Percentiles rank a stretch among this genome's conserved stretches.
These are phyloP conservation scores for Ogataea ramenticola DNA, from an alignment of 805 yeast genomes.

Conservation along the genomic window DNA sequence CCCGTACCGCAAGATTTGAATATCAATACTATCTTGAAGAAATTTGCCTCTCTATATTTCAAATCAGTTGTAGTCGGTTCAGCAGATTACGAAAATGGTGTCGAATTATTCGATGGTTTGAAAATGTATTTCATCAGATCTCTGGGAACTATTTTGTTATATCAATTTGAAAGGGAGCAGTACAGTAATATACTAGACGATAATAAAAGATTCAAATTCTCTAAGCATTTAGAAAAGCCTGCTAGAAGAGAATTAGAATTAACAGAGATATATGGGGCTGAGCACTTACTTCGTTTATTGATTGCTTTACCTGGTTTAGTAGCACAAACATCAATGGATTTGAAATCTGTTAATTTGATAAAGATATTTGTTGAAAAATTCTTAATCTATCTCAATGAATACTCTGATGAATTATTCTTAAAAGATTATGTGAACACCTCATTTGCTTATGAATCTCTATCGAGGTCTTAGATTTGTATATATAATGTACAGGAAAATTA, in stretches of 20 bases:
- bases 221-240: too few species aligned
- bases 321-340: conserved; percentile 73
- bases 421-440: conserved; percentile 43
- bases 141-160: conserved; percentile 60
- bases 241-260: background rate
- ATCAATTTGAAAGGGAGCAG: conserved; percentile 74
- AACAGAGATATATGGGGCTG: conserved; percentile 60
- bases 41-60: conserved; percentile 32
- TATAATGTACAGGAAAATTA: too few species aligned
- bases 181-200: conserved; percentile 39
- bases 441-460: conserved; percentile 37
- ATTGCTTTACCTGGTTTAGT: conserved; percentile 80
- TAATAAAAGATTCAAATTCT: conserved; percentile 12
- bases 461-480: conserved; percentile 8
- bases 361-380: conserved; percentile 48
- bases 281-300: conserved; percentile 72
- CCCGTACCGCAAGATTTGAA: conserved; percentile 41
- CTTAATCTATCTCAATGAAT: conserved; percentile 41
- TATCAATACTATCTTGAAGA: conserved; percentile 45
- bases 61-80: conserved; percentile 42
- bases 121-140: conserved; percentile 67
- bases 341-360: conserved; percentile 53
- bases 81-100: conserved; percentile 38
- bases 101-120: conserved; percentile 69
- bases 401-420: conserved; percentile 30